phyloP scores from a whole-genome alignment of 2,329 filamentous ascomycete genomes.

The Xylariaceae sp. region DNA sequence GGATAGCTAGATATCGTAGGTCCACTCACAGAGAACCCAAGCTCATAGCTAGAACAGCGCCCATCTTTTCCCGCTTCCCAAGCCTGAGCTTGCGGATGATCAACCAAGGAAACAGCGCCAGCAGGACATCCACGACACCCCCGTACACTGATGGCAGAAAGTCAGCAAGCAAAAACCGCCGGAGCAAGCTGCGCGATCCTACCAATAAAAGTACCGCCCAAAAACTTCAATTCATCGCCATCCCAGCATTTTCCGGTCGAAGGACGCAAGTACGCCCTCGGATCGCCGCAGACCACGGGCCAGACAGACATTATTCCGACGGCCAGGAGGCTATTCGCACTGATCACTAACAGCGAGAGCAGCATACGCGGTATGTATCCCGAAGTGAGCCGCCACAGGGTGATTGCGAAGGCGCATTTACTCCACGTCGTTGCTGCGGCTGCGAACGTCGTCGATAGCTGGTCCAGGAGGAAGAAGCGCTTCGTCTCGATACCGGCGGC shows the following conservation, averaged over 20 bases:
- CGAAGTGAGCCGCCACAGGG: constrained; percentile 2
- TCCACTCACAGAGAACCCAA: constrained; percentile 6
- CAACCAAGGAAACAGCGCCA: constrained; percentile 4
- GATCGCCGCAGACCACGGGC: not conserved
- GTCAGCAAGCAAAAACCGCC: not conserved
- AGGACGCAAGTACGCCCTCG: not conserved
- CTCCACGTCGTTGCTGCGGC: constrained; percentile 5
- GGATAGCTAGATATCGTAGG: not conserved
- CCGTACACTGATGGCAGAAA: not conserved
- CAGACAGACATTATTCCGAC: not conserved
- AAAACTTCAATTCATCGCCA: not conserved
- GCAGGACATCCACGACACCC: constrained; percentile 5
- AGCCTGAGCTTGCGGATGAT: constrained; percentile 5
- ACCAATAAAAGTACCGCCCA: not conserved
- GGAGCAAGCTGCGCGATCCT: not conserved
- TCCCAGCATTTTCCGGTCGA: not conserved
- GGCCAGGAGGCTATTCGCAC: constrained; percentile 2
- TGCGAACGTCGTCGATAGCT: not conserved
- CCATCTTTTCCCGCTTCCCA: constrained; percentile 3
- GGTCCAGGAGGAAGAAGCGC: not conserved
- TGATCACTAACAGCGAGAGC: not conserved
- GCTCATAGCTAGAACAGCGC: constrained; percentile 5
- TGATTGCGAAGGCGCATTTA: constrained; percentile 11
- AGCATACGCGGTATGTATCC: not conserved
- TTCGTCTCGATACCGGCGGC: not conserved